Evolutionary conservation across 2,329 filamentous ascomycete species (phyloP).

Genomic region (Fusarium luffae): DNA sequence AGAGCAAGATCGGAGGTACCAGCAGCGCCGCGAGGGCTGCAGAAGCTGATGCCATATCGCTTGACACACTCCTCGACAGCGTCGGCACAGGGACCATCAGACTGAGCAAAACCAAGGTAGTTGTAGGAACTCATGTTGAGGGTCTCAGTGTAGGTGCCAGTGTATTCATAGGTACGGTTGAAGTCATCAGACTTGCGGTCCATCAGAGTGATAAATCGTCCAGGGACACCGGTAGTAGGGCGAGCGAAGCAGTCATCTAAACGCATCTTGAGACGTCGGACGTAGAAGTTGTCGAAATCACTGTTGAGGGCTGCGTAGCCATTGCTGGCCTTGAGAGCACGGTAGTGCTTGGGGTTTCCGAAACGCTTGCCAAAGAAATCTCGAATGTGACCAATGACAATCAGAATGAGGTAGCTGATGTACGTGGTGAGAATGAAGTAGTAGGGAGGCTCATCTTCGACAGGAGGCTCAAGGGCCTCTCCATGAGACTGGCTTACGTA

Average conservation of each 20-base stretch:
- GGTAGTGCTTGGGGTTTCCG: conserved; percentile 82
- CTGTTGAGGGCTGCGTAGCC: conserved; percentile 96
- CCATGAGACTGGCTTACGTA: conserved; percentile 92
- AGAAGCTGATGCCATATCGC: conserved; percentile 85
- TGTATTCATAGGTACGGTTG: conserved; percentile 89
- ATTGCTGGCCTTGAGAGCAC: conserved; percentile 81
- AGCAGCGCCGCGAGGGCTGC: conserved; percentile 83
- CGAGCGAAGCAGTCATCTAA: conserved; percentile 98
- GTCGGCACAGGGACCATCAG: conserved; percentile 95
- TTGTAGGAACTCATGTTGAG: conserved; percentile 99
- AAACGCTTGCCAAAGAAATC: conserved; percentile 99
- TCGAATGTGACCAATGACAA: conserved; percentile 92
- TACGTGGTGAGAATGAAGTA: conserved; percentile 98
- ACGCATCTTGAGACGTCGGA: conserved; percentile 88
- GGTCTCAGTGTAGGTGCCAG: conserved; percentile 91
- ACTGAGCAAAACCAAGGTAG: conserved; percentile 98
- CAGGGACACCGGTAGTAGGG: conserved; percentile 91
- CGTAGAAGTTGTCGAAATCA: conserved; percentile 99
- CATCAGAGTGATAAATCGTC: conserved; percentile 90
- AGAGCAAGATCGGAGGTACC: conserved; percentile 88
- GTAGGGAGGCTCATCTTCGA: conserved; percentile 96
- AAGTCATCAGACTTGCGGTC: conserved; percentile 92
- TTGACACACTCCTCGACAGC: conserved; percentile 86
- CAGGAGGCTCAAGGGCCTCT: conserved; percentile 79
- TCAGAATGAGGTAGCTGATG: conserved; percentile 96